phyloP scores from a whole-genome alignment of 2,329 filamentous ascomycete genomes.

The Cladosporium sp. region DNA sequence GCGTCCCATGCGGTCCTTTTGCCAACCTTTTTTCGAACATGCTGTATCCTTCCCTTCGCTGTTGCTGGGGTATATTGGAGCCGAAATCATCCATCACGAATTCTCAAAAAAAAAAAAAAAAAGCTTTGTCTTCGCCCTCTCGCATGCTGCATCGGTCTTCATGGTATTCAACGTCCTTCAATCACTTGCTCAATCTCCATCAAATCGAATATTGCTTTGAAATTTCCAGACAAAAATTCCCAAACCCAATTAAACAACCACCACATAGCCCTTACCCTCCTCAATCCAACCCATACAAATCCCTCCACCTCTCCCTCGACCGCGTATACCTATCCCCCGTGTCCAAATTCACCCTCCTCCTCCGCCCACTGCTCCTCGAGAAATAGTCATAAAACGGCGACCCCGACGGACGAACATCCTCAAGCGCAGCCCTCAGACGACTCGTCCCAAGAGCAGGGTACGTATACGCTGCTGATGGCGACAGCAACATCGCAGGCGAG shows the following conservation, averaged over 20 bases:
- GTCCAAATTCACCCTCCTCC: background rate
- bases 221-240: too few species aligned
- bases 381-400: constrained; percentile 14
- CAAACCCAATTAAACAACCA: too few species aligned
- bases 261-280: background rate
- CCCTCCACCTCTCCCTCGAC: constrained; percentile 14
- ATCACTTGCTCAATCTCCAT: background rate
- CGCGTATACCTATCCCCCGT: constrained; percentile 10
- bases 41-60: background rate
- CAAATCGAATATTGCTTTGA: too few species aligned
- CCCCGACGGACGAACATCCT: background rate
- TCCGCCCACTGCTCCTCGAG: constrained; percentile 8
- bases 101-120: background rate
- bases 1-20: background rate
- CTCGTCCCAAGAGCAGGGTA: background rate
- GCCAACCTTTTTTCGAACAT: background rate
- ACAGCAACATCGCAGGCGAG: background rate
- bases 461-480: background rate
- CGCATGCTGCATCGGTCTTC: background rate
- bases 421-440: background rate
- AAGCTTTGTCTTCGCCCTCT: background rate
- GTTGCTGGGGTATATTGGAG: background rate
- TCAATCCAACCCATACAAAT: constrained; percentile 10
- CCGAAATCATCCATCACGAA: background rate
- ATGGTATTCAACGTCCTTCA: too few species aligned